A percentile compares a stretch with the other conserved stretches of the same genome.
These are phyloP conservation scores for Acorus calamus DNA, from an alignment of 106 monocot genomes.

Conservation along the genomic window DNA sequence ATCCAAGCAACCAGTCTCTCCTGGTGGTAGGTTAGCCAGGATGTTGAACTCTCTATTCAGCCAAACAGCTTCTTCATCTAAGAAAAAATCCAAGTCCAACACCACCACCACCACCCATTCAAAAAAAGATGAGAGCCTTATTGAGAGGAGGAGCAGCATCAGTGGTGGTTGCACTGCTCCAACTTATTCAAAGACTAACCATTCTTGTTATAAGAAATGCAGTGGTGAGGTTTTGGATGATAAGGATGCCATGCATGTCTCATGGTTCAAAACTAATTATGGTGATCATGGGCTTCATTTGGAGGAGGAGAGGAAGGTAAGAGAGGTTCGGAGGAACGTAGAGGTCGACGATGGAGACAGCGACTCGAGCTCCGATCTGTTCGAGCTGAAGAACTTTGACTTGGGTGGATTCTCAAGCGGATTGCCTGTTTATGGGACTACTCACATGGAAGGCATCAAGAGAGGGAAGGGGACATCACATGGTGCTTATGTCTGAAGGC, in stretches of 20 bases:
- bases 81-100: conserved; percentile 1
- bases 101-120: no score
- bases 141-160: not conserved
- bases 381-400: not conserved
- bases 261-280: no score
- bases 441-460: not conserved
- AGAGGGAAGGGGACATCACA: no score
- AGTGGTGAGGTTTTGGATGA: not conserved
- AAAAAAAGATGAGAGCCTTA: not conserved
- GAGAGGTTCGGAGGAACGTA: not conserved
- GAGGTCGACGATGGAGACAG: not conserved
- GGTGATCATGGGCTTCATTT: not conserved
- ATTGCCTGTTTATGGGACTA: not conserved
- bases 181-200: no score
- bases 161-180: not conserved
- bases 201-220: no score
- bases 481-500: no score
- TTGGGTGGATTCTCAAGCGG: not conserved
- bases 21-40: conserved; percentile 18
- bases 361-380: not conserved
- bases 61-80: conserved; percentile 1
- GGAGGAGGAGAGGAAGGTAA: not conserved
- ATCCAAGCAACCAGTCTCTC: conserved; percentile 18
- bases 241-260: not conserved
- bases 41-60: conserved; percentile 11